Conservation (phyloP, 2,329 filamentous ascomycete genomes). For the Pyricularia pennisetigena region DNA sequence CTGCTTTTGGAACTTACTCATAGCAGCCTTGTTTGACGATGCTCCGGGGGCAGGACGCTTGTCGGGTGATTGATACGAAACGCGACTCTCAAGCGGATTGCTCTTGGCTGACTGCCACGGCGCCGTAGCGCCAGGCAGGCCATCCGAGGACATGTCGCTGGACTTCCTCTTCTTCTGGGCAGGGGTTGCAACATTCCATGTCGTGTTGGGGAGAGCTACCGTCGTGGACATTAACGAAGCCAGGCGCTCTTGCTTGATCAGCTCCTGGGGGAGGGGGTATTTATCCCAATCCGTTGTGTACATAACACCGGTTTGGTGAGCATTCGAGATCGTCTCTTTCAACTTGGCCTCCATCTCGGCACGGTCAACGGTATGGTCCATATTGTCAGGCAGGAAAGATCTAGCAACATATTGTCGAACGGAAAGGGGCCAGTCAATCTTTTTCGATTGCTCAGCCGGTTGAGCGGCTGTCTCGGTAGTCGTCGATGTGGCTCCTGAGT, state of each 20-base stretch:
- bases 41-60: slow-evolving; percentile 27
- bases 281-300: slow-evolving; percentile 71
- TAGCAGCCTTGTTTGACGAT: slow-evolving; percentile 24
- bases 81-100: slow-evolving; percentile 60
- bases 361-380: slow-evolving; percentile 50
- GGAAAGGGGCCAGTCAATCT: slow-evolving; percentile 71
- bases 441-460: slow-evolving; percentile 25
- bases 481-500: slow-evolving; percentile 7
- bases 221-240: slow-evolving; percentile 4
- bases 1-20: slow-evolving; percentile 82
- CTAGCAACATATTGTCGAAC: slow-evolving; percentile 84
- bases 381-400: slow-evolving; percentile 69
- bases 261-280: slow-evolving; percentile 74
- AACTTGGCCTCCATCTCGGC: slow-evolving; percentile 75
- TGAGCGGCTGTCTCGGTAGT: background rate
- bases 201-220: background rate
- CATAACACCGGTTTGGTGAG: slow-evolving; percentile 64
- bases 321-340: slow-evolving; percentile 74
- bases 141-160: slow-evolving; percentile 45
- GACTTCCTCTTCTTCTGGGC: slow-evolving; percentile 76
- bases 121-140: slow-evolving; percentile 36
- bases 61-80: slow-evolving; percentile 50
- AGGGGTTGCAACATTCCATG: slow-evolving; percentile 11
- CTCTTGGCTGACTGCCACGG: slow-evolving; percentile 59
- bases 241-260: slow-evolving; percentile 62